These are phyloP conservation scores for Phalaenopsis aphrodite DNA, from an alignment of 106 monocot species.

Conservation along the genomic window DNA sequence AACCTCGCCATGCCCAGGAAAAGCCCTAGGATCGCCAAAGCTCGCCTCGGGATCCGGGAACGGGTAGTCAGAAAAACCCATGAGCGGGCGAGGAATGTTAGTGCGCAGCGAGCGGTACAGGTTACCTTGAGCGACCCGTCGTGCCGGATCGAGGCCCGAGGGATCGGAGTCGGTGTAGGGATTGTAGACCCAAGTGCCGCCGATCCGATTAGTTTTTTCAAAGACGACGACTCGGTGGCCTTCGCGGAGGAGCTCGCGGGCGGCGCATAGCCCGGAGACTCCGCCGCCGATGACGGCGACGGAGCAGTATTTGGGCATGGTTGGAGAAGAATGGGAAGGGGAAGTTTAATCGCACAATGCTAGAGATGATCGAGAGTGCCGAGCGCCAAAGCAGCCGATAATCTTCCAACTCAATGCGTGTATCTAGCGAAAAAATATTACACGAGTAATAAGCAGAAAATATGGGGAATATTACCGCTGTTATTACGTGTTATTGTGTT, in stretches of 20 bases:
- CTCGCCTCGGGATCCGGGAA: conserved; percentile 15
- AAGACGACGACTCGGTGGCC: conserved; percentile 38
- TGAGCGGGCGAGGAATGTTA: conserved; percentile 40
- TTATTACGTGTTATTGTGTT: too few species aligned
- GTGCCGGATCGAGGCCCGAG: too few species aligned
- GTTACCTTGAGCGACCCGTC: conserved; percentile 16
- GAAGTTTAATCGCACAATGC: too few species aligned
- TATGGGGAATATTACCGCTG: too few species aligned
- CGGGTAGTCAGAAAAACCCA: conserved; percentile 43
- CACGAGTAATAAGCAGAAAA: too few species aligned
- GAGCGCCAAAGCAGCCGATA: too few species aligned
- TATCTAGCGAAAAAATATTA: too few species aligned
- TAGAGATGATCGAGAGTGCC: too few species aligned
- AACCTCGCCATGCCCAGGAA: conserved; percentile 41
- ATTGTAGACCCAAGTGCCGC: conserved; percentile 43
- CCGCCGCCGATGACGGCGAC: conserved; percentile 57
- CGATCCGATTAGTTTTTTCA: conserved; percentile 34
- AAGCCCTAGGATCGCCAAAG: conserved; percentile 32
- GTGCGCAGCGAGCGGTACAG: conserved; percentile 50
- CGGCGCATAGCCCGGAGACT: conserved; percentile 33
- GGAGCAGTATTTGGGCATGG: conserved; percentile 19
- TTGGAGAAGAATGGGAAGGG: too few species aligned
- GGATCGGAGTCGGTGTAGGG: too few species aligned
- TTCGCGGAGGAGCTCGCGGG: conserved; percentile 34
- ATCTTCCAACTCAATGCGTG: too few species aligned